These are phyloP conservation scores for Russula sp. DNA, from an alignment of 768 basidiomycete genomes.

Conservation along the genomic window DNA sequence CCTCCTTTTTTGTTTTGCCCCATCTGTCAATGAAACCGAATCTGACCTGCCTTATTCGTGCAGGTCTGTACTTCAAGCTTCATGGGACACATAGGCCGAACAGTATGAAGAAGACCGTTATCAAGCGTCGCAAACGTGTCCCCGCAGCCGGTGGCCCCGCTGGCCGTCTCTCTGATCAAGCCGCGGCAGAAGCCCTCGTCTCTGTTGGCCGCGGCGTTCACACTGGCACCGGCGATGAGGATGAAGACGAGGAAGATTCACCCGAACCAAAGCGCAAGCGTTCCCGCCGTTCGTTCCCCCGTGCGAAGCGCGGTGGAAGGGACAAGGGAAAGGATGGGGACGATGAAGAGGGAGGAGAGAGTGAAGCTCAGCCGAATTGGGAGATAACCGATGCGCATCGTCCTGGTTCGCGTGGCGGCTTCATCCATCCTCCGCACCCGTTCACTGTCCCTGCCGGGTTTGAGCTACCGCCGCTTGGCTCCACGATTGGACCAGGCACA, in stretches of 20 bases:
- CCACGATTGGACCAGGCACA: constrained; percentile 31
- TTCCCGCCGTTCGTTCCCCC: constrained; percentile 30
- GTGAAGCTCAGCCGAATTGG: constrained; percentile 15
- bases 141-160: constrained; percentile 61
- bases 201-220: constrained; percentile 58
- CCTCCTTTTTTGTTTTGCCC: not conserved
- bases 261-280: constrained; percentile 52
- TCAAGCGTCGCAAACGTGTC: constrained; percentile 96
- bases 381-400: constrained; percentile 12
- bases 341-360: constrained; percentile 22
- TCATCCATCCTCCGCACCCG: constrained; percentile 18
- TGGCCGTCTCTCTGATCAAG: constrained; percentile 68
- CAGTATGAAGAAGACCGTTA: constrained; percentile 98
- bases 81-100: constrained; percentile 96
- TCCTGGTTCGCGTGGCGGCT: constrained; percentile 15
- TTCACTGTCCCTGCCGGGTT: constrained; percentile 36
- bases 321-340: constrained; percentile 26
- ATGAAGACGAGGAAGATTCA: constrained; percentile 35
- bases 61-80: constrained; percentile 96
- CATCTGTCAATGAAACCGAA: not conserved
- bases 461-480: constrained; percentile 49
- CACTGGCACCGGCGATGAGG: constrained; percentile 38
- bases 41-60: constrained; percentile 23
- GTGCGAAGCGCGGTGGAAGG: constrained; percentile 22
- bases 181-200: constrained; percentile 83